phyloP scores from a whole-genome alignment of 2,329 filamentous ascomycete genomes.

The Clarireedia hainanense region DNA sequence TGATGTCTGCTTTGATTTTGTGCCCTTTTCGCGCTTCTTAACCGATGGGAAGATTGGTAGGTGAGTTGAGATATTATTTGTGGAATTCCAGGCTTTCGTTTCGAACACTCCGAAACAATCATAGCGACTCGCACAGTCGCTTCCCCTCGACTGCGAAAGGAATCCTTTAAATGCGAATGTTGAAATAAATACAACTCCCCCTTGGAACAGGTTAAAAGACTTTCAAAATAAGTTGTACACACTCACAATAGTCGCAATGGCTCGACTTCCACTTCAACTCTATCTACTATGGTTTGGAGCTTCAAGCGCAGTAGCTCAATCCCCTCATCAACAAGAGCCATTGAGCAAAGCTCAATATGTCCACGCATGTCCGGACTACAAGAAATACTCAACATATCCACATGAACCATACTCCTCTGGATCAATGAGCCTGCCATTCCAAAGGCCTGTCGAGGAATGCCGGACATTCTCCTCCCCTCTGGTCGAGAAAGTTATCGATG shows the following conservation, averaged over 20 bases:
- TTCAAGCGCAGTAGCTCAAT: conserved; percentile 4
- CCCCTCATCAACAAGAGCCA: conserved; percentile 2
- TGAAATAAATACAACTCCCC: too few relatives aligned
- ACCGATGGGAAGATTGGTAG: too few relatives aligned
- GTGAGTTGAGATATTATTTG: too few relatives aligned
- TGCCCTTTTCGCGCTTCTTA: too few relatives aligned
- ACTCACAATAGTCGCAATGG: background rate
- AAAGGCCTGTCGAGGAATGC: conserved; percentile 72
- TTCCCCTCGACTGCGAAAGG: too few relatives aligned
- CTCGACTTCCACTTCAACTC: background rate
- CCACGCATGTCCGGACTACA: conserved; percentile 30
- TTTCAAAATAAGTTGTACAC: too few relatives aligned
- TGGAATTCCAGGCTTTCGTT: too few relatives aligned
- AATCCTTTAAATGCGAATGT: too few relatives aligned
- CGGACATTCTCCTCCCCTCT: conserved; percentile 82
- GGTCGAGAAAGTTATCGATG: conserved; percentile 80
- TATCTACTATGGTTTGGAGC: conserved; percentile 6
- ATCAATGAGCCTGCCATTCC: conserved; percentile 72
- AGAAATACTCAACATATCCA: conserved; percentile 24
- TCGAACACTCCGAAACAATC: too few relatives aligned
- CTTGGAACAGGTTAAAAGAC: background rate
- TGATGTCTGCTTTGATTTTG: too few relatives aligned
- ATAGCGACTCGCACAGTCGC: too few relatives aligned
- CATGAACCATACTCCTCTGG: conserved; percentile 76
- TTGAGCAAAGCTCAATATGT: conserved; percentile 11